A percentile compares a stretch with the other conserved stretches of the same genome.
phyloP scores from a whole-genome alignment of 2,329 filamentous ascomycete genomes.

The Chaetomiaceae sp. region DNA sequence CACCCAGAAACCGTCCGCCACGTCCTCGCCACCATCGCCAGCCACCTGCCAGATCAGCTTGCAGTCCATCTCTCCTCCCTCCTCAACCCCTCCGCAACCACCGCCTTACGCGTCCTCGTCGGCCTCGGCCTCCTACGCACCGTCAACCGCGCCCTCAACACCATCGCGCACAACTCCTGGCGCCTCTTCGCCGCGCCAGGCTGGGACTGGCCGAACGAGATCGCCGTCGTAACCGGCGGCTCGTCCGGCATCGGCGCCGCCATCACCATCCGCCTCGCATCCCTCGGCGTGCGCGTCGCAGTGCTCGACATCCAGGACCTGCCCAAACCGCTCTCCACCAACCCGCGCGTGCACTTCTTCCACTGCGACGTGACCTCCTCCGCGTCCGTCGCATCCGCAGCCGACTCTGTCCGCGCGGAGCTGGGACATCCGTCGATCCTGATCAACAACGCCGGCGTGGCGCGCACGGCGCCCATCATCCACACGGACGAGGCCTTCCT shows the following conservation, averaged over 20 bases:
- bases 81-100: too few species aligned
- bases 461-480: slow-evolving; percentile 55
- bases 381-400: slow-evolving; percentile 45
- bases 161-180: too few species aligned
- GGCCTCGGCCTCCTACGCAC: too few species aligned
- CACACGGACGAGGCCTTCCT: slow-evolving; percentile 51
- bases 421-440: slow-evolving; percentile 63
- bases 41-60: too few species aligned
- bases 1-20: too few species aligned
- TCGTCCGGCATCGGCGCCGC: slow-evolving; percentile 65
- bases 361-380: slow-evolving; percentile 62
- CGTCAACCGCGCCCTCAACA: too few species aligned
- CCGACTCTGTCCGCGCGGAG: slow-evolving; percentile 44
- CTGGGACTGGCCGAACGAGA: slow-evolving; percentile 63
- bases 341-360: slow-evolving; percentile 53
- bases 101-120: too few species aligned
- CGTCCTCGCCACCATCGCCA: too few species aligned
- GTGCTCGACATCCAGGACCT: slow-evolving; percentile 64
- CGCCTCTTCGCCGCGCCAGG: too few species aligned
- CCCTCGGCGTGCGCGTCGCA: slow-evolving; percentile 59
- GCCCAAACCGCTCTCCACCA: slow-evolving; percentile 26
- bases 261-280: slow-evolving; percentile 59
- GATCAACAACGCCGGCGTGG: slow-evolving; percentile 66
- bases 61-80: too few species aligned
- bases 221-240: slow-evolving; percentile 70